Conservation (phyloP, 345 rosid species). For the Pistacia integerrima region DNA sequence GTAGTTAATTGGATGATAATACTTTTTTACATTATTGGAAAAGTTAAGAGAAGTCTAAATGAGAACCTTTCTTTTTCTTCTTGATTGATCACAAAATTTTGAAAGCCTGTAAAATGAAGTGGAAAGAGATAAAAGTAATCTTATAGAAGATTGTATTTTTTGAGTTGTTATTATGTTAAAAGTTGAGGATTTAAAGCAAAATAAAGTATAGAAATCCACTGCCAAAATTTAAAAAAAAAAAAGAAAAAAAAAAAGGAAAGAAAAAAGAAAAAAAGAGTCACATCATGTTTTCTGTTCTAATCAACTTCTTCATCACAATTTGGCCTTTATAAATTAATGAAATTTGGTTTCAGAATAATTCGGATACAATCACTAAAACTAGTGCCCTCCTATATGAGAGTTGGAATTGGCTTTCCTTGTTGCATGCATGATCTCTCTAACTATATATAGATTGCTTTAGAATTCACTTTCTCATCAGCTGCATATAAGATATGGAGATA, state of each 20-base stretch:
- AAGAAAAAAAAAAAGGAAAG: background rate
- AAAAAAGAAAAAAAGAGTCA: background rate
- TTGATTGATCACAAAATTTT: conserved; percentile 3
- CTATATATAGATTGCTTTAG: too few relatives aligned
- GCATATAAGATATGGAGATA: too few relatives aligned
- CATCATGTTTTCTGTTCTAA: background rate
- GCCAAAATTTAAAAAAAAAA: background rate
- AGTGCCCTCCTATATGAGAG: too few relatives aligned
- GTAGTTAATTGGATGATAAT: too few relatives aligned
- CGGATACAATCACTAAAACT: too few relatives aligned
- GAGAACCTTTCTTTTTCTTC: background rate
- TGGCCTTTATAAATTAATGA: too few relatives aligned
- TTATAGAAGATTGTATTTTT: conserved; percentile 2
- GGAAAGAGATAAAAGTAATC: conserved; percentile 16
- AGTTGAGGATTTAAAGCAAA: background rate
- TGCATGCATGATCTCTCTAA: too few relatives aligned
- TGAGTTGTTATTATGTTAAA: conserved; percentile 14
- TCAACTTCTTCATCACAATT: conserved; percentile 4
- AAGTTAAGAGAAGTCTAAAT: conserved; percentile 11
- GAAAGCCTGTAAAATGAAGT: conserved; percentile 1
- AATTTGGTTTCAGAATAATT: too few relatives aligned
- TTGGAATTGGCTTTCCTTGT: too few relatives aligned
- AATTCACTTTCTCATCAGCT: too few relatives aligned
- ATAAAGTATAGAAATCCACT: conserved; percentile 12
- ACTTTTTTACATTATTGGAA: background rate